Conservation (phyloP, 1,284 basidiomycete species). For the Tilletia walkeri region DNA sequence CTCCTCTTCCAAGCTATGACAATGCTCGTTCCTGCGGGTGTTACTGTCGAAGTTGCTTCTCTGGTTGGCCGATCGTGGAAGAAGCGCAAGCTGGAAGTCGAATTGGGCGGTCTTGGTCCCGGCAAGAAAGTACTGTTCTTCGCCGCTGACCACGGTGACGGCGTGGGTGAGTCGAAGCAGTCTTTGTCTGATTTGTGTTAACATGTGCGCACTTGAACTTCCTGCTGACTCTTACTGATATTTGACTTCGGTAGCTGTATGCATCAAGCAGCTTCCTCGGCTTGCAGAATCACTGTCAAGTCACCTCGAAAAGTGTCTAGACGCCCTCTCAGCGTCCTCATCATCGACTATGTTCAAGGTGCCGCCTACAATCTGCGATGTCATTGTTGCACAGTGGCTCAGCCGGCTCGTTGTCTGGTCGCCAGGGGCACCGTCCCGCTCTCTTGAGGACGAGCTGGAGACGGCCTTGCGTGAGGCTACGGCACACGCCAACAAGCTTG, state of each 20-base stretch:
- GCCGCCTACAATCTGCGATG: neutral
- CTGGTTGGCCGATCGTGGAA: neutral
- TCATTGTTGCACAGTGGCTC: neutral
- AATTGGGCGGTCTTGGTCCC: neutral
- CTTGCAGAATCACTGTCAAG: too few relatives aligned
- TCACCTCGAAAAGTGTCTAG: neutral
- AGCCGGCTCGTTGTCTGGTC: neutral
- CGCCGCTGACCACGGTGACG: neutral
- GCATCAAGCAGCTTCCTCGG: too few relatives aligned
- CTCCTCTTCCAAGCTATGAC: slow-evolving; percentile 1
- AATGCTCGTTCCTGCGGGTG: neutral
- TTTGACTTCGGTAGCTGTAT: too few relatives aligned
- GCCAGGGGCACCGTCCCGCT: neutral
- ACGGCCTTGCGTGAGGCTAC: neutral
- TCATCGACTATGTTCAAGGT: neutral
- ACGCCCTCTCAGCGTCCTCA: neutral
- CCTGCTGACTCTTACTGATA: too few relatives aligned
- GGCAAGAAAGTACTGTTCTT: neutral
- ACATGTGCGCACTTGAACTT: too few relatives aligned
- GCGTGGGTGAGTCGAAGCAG: neutral
- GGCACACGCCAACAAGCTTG: neutral
- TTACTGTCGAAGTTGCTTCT: neutral
- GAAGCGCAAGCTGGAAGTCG: neutral
- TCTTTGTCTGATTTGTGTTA: too few relatives aligned
- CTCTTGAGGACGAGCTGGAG: neutral